phyloP scores from a whole-genome alignment of 2,329 filamentous ascomycete genomes.

The Ilyonectria destructans region DNA sequence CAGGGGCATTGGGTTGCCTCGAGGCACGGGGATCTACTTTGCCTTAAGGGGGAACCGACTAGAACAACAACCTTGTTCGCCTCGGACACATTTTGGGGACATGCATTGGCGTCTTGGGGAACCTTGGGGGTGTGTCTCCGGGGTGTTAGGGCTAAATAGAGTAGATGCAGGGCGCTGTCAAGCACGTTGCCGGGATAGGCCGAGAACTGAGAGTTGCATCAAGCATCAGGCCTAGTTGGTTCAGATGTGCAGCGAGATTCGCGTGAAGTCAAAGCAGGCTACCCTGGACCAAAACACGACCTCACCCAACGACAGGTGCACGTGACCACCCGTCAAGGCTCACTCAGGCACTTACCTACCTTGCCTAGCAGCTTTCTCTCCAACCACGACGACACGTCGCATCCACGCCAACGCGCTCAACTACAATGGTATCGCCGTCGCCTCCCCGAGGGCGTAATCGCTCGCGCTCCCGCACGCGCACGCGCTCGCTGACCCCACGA shows the following conservation, averaged over 20 bases:
- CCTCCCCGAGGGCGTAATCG: constrained; percentile 53
- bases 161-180: constrained; percentile 30
- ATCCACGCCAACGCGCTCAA: constrained; percentile 11
- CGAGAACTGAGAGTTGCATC: constrained; percentile 26
- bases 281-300: constrained; percentile 16
- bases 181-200: constrained; percentile 23
- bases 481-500: constrained; percentile 55
- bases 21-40: constrained; percentile 11
- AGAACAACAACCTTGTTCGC: constrained; percentile 17
- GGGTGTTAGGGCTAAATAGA: constrained; percentile 24
- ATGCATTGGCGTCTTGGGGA: constrained; percentile 14
- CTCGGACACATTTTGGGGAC: constrained; percentile 20
- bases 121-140: constrained; percentile 19
- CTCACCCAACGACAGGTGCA: constrained; percentile 6
- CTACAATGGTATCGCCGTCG: constrained; percentile 53
- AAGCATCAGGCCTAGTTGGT: constrained; percentile 12
- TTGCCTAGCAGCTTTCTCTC: constrained; percentile 10
- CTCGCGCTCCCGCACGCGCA: constrained; percentile 56
- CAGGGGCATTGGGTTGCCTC: constrained; percentile 10
- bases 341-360: neutral
- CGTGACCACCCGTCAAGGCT: constrained; percentile 35
- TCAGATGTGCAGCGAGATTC: neutral
- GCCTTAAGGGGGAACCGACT: constrained; percentile 23
- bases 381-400: constrained; percentile 23
- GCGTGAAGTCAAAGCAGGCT: constrained; percentile 5